These are phyloP conservation scores for grape (Vitis vinifera) DNA, from an alignment of 164 flowering plant species.

Conservation along the genomic window ASM3070453v1 NC_081817.1:4431501-4432000, in stretches of 20 bases:
- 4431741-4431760: slow-evolving; percentile 15
- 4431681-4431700: slow-evolving; percentile 24
- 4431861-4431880: neutral
- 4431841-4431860: neutral
- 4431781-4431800: slow-evolving; percentile 9
- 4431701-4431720: slow-evolving; percentile 3
- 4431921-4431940: neutral
- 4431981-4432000: slow-evolving; percentile 34
- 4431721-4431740: slow-evolving; percentile 12
- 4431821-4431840: no score
- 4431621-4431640: slow-evolving; percentile 15
- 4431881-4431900: neutral
- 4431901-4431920: neutral
- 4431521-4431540: slow-evolving; percentile 10
- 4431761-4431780: slow-evolving; percentile 4
- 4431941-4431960: slow-evolving; percentile 27
- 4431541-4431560: slow-evolving; percentile 16
- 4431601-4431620: slow-evolving; percentile 27
- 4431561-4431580: slow-evolving; percentile 28
- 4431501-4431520: slow-evolving; percentile 27
- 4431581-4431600: slow-evolving; percentile 20
- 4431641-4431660: neutral
- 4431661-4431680: slow-evolving; percentile 5
- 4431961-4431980: slow-evolving; percentile 17
- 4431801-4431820: neutral